Evolutionary conservation across 2,329 filamentous ascomycete genomes (phyloP), one percentile per base, ranked within the genome.

Genomic region (Dactylellina leptospora): DNA sequence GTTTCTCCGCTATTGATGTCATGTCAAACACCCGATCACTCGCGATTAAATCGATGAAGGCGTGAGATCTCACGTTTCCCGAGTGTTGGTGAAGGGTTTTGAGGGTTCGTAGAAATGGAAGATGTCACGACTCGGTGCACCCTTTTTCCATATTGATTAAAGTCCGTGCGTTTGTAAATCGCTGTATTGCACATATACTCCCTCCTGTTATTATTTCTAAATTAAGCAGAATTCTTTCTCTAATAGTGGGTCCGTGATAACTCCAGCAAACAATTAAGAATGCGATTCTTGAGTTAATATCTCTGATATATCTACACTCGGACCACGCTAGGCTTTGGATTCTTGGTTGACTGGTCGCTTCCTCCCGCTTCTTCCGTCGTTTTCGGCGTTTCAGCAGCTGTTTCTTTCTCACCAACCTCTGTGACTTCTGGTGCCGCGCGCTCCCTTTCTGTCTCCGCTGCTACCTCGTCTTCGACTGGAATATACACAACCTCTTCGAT

Each of bases 1-100:
- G n/a, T 61, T 51, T 40, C 51, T 51, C 33, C 47, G 64, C 64
- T 50, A 51, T 62, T 70, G 64, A 70, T 62, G 64, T 61, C 56
- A 62, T 70, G 56, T 53, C 38, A 60, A 53, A 45, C 48, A 45
- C n/a, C 38, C 27, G 30, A 62, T 16, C n/a, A n/a, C n/a, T n/a
- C n/a, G n/a, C n/a, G n/a, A n/a, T n/a, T n/a, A n/a, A n/a, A n/a
- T n/a, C n/a, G n/a, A n/a, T n/a, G n/a, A n/a, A n/a, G n/a, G n/a
- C n/a, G n/a, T n/a, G n/a, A n/a, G n/a, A n/a, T n/a, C n/a, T n/a
- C n/a, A n/a, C n/a, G n/a, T n/a, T n/a, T n/a, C n/a, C n/a, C n/a
- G n/a, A n/a, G n/a, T n/a, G n/a, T n/a, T n/a, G n/a, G n/a, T n/a
- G n/a, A n/a, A n/a, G n/a, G n/a, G n/a, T n/a, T n/a, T n/a, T n/a